These are phyloP conservation scores for Colletotrichum tamarilloi DNA, from an alignment of 2,329 filamentous ascomycete genomes.

Conservation along the genomic window DNA sequence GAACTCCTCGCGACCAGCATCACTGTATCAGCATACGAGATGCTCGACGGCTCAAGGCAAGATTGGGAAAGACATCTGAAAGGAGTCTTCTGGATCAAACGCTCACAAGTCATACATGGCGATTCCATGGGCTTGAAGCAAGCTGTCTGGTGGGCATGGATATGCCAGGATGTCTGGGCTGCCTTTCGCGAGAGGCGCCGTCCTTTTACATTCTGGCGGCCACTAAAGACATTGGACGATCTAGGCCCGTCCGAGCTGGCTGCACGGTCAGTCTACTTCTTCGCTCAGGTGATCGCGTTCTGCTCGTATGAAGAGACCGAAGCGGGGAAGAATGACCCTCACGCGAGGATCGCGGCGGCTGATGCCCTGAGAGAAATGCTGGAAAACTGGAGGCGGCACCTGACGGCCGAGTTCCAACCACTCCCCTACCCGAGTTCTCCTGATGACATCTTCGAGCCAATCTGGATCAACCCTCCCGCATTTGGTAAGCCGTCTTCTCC, in stretches of 20 bases:
- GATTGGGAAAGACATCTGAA: conserved; percentile 72
- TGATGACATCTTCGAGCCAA: conserved; percentile 32
- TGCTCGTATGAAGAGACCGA: conserved; percentile 53
- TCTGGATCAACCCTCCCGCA: conserved; percentile 36
- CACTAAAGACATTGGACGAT: conserved; percentile 57
- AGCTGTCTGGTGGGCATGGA: conserved; percentile 74
- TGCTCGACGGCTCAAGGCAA: conserved; percentile 67
- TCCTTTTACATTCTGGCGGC: conserved; percentile 69
- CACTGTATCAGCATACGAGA: conserved; percentile 73
- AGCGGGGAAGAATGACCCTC: conserved; percentile 42
- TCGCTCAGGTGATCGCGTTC: conserved; percentile 68
- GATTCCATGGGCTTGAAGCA: conserved; percentile 66
- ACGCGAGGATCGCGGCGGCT: conserved; percentile 57
- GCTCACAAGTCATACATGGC: conserved; percentile 70
- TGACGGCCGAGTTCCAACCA: conserved; percentile 56
- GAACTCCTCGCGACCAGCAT: conserved; percentile 70
- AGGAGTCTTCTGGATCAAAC: conserved; percentile 74
- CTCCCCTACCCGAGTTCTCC: conserved; percentile 44
- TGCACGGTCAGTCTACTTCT: conserved; percentile 62
- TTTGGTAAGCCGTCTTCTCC: conserved; percentile 23
- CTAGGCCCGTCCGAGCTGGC: conserved; percentile 65
- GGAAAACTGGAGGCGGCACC: conserved; percentile 58
- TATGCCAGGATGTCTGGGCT: conserved; percentile 73
- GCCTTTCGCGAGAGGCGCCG: conserved; percentile 68
- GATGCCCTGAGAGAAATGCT: conserved; percentile 58